Percentiles rank a stretch among this genome's conserved stretches.
phyloP scores from a whole-genome alignment of 129 eudicot genomes.

The Silybum marianum region DNA sequence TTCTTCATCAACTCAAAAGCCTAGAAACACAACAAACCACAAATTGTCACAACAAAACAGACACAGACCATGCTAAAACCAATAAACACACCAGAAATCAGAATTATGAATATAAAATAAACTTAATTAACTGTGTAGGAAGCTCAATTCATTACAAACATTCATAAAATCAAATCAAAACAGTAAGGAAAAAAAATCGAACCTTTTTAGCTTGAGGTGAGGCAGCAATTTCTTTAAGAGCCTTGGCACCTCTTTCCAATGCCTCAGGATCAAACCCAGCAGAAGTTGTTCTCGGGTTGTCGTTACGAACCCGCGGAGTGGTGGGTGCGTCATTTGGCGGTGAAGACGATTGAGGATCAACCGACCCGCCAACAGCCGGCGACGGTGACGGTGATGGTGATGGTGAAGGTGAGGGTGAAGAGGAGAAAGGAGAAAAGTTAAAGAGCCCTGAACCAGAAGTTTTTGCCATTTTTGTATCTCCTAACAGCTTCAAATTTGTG shows the following conservation, averaged over 20 bases:
- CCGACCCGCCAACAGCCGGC: conserved; percentile 29
- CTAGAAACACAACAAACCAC: conserved; percentile 44
- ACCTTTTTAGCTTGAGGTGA: conserved; percentile 78
- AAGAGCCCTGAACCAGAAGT: conserved; percentile 58
- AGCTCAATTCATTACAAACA: not conserved
- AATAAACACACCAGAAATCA: not conserved
- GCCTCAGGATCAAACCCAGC: conserved; percentile 96
- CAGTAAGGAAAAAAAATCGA: not conserved
- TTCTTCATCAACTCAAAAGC: conserved; percentile 69
- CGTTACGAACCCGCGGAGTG: conserved; percentile 56
- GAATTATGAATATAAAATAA: not conserved
- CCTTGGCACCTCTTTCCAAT: conserved; percentile 75
- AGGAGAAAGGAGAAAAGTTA: conserved; percentile 60
- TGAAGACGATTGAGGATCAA: conserved; percentile 32
- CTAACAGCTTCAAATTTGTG: conserved; percentile 6
- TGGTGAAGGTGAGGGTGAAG: conserved; percentile 38
- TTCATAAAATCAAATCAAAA: not conserved
- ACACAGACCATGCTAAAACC: not conserved
- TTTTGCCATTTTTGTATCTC: conserved; percentile 50
- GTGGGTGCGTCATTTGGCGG: conserved; percentile 29
- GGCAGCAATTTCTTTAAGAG: conserved; percentile 50
- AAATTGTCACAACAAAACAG: not conserved
- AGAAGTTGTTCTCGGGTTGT: conserved; percentile 78
- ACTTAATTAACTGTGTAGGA: not conserved
- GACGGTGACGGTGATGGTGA: conserved; percentile 24